Percentiles rank a stretch among this genome's conserved stretches.
These are phyloP conservation scores for Cyberlindnera misumaiensis DNA, from an alignment of 805 yeast genomes.

Conservation along the genomic window DNA sequence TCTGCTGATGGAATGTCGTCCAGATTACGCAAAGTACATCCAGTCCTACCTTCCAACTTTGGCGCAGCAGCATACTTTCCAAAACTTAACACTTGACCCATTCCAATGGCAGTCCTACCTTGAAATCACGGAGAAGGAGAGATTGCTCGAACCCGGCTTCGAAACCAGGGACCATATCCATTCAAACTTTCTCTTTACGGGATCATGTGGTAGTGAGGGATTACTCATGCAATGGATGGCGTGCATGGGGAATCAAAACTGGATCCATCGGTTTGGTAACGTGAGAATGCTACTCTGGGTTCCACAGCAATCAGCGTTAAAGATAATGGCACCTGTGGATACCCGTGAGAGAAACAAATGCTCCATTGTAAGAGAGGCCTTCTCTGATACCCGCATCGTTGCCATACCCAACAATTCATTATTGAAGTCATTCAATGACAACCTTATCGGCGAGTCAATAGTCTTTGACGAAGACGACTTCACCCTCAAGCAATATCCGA, in stretches of 20 bases:
- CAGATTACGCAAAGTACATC: constrained; percentile 21
- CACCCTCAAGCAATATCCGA: constrained; percentile 17
- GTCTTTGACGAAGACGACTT: constrained; percentile 24
- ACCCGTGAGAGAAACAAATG: constrained; percentile 50
- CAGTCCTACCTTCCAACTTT: constrained; percentile 3
- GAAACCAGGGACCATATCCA: constrained; percentile 38
- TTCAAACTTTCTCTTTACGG: constrained; percentile 49
- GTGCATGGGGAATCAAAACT: constrained; percentile 60
- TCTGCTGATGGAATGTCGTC: constrained; percentile 50
- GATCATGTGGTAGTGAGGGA: constrained; percentile 58
- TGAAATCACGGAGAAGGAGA: constrained; percentile 38
- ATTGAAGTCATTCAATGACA: constrained; percentile 14
- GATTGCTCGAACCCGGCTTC: constrained; percentile 33
- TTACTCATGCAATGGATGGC: constrained; percentile 68
- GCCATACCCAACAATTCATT: constrained; percentile 36
- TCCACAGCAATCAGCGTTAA: constrained; percentile 51
- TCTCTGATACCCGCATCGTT: constrained; percentile 49
- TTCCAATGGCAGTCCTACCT: constrained; percentile 61
- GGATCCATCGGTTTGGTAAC: constrained; percentile 69
- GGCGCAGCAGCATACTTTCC: constrained; percentile 15
- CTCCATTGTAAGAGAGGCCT: constrained; percentile 57
- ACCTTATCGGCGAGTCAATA: constrained; percentile 15
- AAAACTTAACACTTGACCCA: constrained; percentile 41
- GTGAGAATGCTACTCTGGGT: constrained; percentile 71
- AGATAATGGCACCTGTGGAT: constrained; percentile 53